Evolutionary conservation across 2,329 filamentous ascomycete species (phyloP).

Genomic region (Epichloe gansuensis): DNA sequence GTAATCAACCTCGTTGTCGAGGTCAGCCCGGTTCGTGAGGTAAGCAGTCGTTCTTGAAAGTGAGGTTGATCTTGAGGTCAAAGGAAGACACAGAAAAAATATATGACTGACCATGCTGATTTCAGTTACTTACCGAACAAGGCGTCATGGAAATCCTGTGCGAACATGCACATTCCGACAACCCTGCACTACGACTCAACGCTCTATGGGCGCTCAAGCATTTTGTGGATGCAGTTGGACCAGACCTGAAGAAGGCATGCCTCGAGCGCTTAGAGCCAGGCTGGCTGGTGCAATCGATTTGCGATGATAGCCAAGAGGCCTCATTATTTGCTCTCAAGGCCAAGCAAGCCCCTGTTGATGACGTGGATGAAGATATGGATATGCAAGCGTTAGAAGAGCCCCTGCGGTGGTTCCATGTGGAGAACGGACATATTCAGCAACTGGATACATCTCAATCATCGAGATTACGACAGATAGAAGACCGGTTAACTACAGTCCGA

Average conservation of each 20-base stretch:
- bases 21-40: slow-evolving; percentile 83
- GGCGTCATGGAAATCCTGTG: slow-evolving; percentile 70
- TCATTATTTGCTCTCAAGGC: slow-evolving; percentile 28
- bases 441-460: slow-evolving; percentile 25
- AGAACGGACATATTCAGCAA: slow-evolving; percentile 19
- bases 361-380: slow-evolving; percentile 47
- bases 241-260: slow-evolving; percentile 63
- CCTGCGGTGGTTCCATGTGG: slow-evolving; percentile 23
- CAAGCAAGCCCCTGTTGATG: slow-evolving; percentile 20
- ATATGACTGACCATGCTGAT: slow-evolving; percentile 9
- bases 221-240: slow-evolving; percentile 60
- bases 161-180: slow-evolving; percentile 69
- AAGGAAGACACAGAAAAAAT: not conserved
- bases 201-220: slow-evolving; percentile 93
- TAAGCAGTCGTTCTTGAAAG: slow-evolving; percentile 31
- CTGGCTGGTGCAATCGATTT: slow-evolving; percentile 73
- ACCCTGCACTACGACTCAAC: slow-evolving; percentile 68
- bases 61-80: not conserved
- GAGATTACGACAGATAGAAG: slow-evolving; percentile 36
- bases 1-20: slow-evolving; percentile 79
- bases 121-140: slow-evolving; percentile 57
- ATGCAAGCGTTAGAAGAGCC: slow-evolving; percentile 38
- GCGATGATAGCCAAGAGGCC: slow-evolving; percentile 45
- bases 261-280: slow-evolving; percentile 64
- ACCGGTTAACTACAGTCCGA: slow-evolving; percentile 38